Conservation (phyloP, 371 early-diverging fungal genomes). For the Vairimorpha apis region DNA sequence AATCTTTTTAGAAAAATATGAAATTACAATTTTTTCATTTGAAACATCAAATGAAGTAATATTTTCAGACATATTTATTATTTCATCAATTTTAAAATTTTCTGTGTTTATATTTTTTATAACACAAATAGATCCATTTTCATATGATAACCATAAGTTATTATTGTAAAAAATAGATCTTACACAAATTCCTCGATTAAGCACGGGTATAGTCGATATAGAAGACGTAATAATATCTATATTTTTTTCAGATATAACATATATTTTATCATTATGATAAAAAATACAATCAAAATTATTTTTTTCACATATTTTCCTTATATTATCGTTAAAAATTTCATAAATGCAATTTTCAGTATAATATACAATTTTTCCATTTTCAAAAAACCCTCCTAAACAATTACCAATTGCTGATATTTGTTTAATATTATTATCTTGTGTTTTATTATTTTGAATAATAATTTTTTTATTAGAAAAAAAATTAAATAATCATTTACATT, state of each 20-base stretch:
- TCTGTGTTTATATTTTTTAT: neutral
- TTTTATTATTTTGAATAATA: too few relatives aligned
- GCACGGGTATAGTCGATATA: neutral
- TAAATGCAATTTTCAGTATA: neutral
- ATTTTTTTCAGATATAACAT: neutral
- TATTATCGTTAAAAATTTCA: neutral
- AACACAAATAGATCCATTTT: neutral
- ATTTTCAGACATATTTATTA: conserved; percentile 4
- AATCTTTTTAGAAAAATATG: neutral
- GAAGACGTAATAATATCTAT: too few relatives aligned
- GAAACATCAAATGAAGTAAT: neutral
- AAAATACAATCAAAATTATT: neutral
- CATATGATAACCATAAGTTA: neutral
- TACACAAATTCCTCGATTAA: neutral
- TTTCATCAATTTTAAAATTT: neutral
- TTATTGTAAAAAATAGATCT: neutral
- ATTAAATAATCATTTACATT: too few relatives aligned
- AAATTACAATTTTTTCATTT: neutral
- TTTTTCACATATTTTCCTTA: neutral
- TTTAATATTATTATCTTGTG: neutral
- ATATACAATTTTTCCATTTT: neutral
- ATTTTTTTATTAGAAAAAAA: too few relatives aligned
- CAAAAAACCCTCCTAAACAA: neutral
- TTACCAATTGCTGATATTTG: neutral
- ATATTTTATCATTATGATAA: neutral